Percentiles rank a stretch among this genome's conserved stretches.
phyloP scores from a whole-genome alignment of 257 asterid genomes.

The Petrea volubilis region DNA sequence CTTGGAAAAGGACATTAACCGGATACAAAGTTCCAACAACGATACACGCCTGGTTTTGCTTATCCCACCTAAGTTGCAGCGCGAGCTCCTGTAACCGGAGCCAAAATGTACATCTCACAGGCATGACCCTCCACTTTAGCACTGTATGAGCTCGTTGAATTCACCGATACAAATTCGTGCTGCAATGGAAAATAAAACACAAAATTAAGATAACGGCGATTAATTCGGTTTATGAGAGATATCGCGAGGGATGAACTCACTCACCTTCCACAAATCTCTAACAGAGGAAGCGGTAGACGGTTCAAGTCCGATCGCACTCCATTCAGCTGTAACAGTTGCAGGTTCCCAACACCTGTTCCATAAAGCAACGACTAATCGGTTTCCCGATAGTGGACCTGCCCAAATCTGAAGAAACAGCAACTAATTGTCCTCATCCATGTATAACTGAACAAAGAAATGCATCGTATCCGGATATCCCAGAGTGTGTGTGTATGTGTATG shows the following conservation, averaged over 20 bases:
- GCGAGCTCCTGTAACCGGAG: constrained; percentile 34
- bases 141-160: constrained; percentile 42
- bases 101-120: constrained; percentile 58
- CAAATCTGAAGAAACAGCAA: constrained; percentile 48
- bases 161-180: constrained; percentile 53
- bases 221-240: too few relatives aligned
- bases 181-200: too few relatives aligned
- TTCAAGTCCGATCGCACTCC: constrained; percentile 56
- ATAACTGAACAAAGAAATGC: background rate
- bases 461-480: too few relatives aligned
- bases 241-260: background rate
- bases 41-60: too few relatives aligned
- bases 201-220: too few relatives aligned
- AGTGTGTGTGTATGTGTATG: too few relatives aligned
- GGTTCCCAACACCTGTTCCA: constrained; percentile 66
- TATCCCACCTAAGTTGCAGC: constrained; percentile 13
- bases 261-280: constrained; percentile 71
- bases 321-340: constrained; percentile 47
- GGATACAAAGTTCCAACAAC: too few relatives aligned
- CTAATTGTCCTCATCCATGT: background rate
- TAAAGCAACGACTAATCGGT: constrained; percentile 49
- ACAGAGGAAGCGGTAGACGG: constrained; percentile 52
- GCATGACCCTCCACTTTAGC: constrained; percentile 56
- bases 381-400: constrained; percentile 71
- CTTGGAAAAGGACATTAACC: too few relatives aligned